Evolutionary conservation across 805 yeast genomes (phyloP), one percentile per base, ranked within the genome.

Genomic region (Monosporozyma yasuniensis): DNA sequence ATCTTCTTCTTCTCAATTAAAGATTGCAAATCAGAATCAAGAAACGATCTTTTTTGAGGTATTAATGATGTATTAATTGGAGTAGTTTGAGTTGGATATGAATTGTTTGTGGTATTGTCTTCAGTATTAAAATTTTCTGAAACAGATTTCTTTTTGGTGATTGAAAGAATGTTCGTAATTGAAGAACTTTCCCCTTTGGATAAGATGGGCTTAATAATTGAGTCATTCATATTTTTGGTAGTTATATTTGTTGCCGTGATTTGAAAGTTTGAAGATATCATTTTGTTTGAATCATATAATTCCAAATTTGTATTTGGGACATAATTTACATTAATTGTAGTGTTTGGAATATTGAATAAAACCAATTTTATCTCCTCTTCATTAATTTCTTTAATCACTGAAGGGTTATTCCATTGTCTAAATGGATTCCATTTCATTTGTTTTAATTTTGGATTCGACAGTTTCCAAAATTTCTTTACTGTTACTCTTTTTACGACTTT

Each of bases 401-500:
- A 21, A 12, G 42, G 34, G 16, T 6, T 16, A 8, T 18, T 35
- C 39, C 39, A 19, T 14, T 39, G 38, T 21, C 35, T 42, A 37
- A 61, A 54, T 7, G 64, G 64, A 35, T 56, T 46, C 65, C 65
- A 60, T 7, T 50, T 47, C 37, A 59, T 41, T 8, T 41, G 28
- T 39, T 49, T 56, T 21, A 56, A 9, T 18, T 43, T 42, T 7
- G 37, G 44, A 42, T 52, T 57, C 2, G 51, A 44, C 7, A 60
- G n/a, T 42, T 42, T 46, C 66, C 65, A 61, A 8, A 27, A 37
- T 19, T 21, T 23, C 27, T 34, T 30, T 27, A 37, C 12, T 28
- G 46, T 39, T 12, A 34, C 28, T 37, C 14, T 3, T 4, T 22
- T 38, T 23, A 23, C 19, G 3, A 11, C 11, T 22, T 32, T 30